phyloP scores from a whole-genome alignment of 768 basidiomycete species.

The Cyclocybe cylindracea region DNA sequence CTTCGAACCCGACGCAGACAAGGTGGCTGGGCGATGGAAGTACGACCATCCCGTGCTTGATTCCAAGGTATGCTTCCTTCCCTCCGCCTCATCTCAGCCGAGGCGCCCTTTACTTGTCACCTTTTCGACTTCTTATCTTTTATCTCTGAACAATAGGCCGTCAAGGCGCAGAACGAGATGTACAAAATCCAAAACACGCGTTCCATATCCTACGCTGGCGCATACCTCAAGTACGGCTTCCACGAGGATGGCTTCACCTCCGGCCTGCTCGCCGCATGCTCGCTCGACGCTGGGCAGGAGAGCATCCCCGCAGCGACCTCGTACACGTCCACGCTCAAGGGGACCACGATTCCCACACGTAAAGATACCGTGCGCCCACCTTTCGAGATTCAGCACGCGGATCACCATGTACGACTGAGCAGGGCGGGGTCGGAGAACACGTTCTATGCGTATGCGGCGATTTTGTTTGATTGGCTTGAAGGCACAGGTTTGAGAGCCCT shows the following conservation, averaged over 20 bases:
- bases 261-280: constrained; percentile 40
- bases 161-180: constrained; percentile 55
- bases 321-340: constrained; percentile 7
- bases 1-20: constrained; percentile 50
- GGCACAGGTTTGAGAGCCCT: constrained; percentile 29
- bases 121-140: not conserved
- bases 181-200: constrained; percentile 60
- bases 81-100: not conserved
- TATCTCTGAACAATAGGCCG: constrained; percentile 36
- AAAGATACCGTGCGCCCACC: constrained; percentile 34
- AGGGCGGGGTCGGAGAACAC: constrained; percentile 14
- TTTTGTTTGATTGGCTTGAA: constrained; percentile 43
- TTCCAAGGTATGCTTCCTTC: constrained; percentile 34
- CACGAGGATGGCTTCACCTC: constrained; percentile 78
- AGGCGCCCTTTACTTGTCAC: not conserved
- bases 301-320: constrained; percentile 12
- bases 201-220: constrained; percentile 66
- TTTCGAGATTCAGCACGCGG: constrained; percentile 44
- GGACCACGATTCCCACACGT: constrained; percentile 19
- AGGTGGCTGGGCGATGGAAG: constrained; percentile 49
- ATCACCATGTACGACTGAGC: constrained; percentile 28
- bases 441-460: constrained; percentile 22
- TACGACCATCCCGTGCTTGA: constrained; percentile 76
- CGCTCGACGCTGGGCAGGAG: constrained; percentile 22
- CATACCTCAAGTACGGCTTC: constrained; percentile 78